Percentiles rank a stretch among this genome's conserved stretches.
Conservation (phyloP, 805 yeast genomes). For the Nakazawaea holstii region DNA sequence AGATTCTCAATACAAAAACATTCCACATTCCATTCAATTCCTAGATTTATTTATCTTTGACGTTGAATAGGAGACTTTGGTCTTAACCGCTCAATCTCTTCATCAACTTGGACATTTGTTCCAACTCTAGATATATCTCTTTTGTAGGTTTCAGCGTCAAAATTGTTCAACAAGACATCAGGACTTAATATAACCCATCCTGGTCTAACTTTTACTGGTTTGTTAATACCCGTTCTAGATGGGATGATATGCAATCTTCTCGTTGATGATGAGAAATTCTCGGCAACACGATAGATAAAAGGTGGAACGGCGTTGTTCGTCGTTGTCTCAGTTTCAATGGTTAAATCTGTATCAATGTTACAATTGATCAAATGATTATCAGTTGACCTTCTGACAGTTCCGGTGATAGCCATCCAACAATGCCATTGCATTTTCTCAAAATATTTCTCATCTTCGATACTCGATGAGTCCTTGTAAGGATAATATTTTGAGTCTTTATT, state of each 20-base stretch:
- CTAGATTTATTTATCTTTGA: not conserved
- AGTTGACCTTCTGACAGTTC: conserved; percentile 81
- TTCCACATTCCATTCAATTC: too few species aligned
- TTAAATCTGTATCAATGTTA: conserved; percentile 85
- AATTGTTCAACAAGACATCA: conserved; percentile 71
- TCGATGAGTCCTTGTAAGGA: conserved; percentile 43
- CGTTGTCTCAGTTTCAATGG: conserved; percentile 49
- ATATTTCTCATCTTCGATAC: conserved; percentile 38
- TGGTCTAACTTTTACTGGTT: conserved; percentile 59
- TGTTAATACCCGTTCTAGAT: conserved; percentile 56
- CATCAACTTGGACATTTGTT: conserved; percentile 56
- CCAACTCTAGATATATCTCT: conserved; percentile 39
- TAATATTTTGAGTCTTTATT: conserved; percentile 59
- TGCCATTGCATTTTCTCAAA: conserved; percentile 86
- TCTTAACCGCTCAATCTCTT: conserved; percentile 73
- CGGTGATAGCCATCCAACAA: conserved; percentile 97
- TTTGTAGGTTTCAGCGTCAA: conserved; percentile 42
- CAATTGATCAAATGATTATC: conserved; percentile 87
- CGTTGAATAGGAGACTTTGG: conserved; percentile 67
- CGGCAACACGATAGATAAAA: conserved; percentile 75
- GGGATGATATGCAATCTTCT: conserved; percentile 85
- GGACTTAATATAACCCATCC: conserved; percentile 95
- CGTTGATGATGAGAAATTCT: conserved; percentile 80
- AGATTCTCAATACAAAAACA: too few species aligned
- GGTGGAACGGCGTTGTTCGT: conserved; percentile 58